Evolutionary conservation across 1,139 yeast genomes (phyloP), one percentile per base, ranked within the genome.

Genomic region (Yamadazyma atlantica): DNA sequence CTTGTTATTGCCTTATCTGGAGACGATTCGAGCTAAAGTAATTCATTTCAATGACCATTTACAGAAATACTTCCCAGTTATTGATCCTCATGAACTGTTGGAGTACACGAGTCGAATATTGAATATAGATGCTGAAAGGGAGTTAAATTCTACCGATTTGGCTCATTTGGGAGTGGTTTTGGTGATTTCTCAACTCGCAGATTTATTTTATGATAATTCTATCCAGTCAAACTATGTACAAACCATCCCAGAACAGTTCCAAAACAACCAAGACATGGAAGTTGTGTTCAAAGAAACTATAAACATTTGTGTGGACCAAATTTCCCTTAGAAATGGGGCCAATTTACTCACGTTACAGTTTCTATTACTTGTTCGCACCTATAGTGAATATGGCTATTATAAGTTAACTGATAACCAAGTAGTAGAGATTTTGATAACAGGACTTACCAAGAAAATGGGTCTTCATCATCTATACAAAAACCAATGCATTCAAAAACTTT

Each of bases 301-400:
- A 4, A 8, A 16, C 6, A 28, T 28, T 16, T 28, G 30, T 28
- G 16, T 28, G 17, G 21, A 28, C 9, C 30, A 28, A 16, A 14
- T 28, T 4, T 15, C 6, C n/a, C 3, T 28, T 10, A 28, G 7
- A 9, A 28, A 15, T 6, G 21, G 30, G 10, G 8, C 12, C 21
- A 28, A 14, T 11, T 14, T 15, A n/a, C 12, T 28, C 10, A 16
- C 21, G 4, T 13, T 28, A 14, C 30, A 28, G 12, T 28, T 28
- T 28, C 30, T 28, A 9, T n/a, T 28, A 16, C 9, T 16, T 5
- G 21, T 28, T 11, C 10, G 12, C 9, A 28, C 21, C n/a, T 28
- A 28, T n/a, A 28, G 16, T 11, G 21, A 28, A 14, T 28, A 28
- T 16, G 30, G 30, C 9, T 28, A 28, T 16, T 15, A 16, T n/a